A percentile compares a stretch with the other conserved stretches of the same genome.
These are phyloP conservation scores for Aureobasidium sp. DNA, from an alignment of 2,329 filamentous ascomycete species.

Conservation along the genomic window DNA sequence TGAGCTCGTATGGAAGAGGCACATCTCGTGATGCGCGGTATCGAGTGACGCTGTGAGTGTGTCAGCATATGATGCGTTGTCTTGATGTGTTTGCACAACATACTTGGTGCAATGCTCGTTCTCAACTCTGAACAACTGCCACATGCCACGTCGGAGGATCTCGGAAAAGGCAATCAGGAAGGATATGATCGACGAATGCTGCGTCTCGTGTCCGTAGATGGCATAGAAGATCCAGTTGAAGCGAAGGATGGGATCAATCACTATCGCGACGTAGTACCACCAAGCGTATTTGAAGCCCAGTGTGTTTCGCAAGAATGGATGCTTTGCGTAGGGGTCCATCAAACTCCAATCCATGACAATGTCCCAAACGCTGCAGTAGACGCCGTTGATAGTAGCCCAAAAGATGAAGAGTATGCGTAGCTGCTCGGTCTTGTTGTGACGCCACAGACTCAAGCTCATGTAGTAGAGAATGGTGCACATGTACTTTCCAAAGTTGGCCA, in stretches of 20 bases:
- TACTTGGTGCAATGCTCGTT: slow-evolving; percentile 90
- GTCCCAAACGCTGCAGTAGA: slow-evolving; percentile 89
- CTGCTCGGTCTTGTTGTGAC: slow-evolving; percentile 54
- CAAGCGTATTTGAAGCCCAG: slow-evolving; percentile 71
- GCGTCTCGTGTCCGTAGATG: slow-evolving; percentile 69
- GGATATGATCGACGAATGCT: slow-evolving; percentile 76
- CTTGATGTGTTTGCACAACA: background rate
- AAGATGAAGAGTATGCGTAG: slow-evolving; percentile 67
- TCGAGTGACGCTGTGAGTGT: slow-evolving; percentile 53
- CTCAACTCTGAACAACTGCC: slow-evolving; percentile 89
- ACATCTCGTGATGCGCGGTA: slow-evolving; percentile 87
- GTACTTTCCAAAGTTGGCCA: slow-evolving; percentile 91
- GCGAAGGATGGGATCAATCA: slow-evolving; percentile 73
- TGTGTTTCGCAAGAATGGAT: slow-evolving; percentile 61
- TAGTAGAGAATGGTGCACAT: slow-evolving; percentile 74
- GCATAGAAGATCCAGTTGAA: slow-evolving; percentile 95
- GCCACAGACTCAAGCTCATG: slow-evolving; percentile 72
- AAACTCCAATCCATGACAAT: slow-evolving; percentile 90
- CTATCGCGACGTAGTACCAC: slow-evolving; percentile 82
- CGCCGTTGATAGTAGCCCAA: slow-evolving; percentile 71
- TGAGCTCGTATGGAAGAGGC: slow-evolving; percentile 68
- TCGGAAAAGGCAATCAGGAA: slow-evolving; percentile 76
- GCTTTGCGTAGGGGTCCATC: slow-evolving; percentile 63
- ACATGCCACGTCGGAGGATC: slow-evolving; percentile 77
- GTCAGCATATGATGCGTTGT: slow-evolving; percentile 8